phyloP scores from a whole-genome alignment of 1,284 basidiomycete genomes.

The Rhodotorula sp. region DNA sequence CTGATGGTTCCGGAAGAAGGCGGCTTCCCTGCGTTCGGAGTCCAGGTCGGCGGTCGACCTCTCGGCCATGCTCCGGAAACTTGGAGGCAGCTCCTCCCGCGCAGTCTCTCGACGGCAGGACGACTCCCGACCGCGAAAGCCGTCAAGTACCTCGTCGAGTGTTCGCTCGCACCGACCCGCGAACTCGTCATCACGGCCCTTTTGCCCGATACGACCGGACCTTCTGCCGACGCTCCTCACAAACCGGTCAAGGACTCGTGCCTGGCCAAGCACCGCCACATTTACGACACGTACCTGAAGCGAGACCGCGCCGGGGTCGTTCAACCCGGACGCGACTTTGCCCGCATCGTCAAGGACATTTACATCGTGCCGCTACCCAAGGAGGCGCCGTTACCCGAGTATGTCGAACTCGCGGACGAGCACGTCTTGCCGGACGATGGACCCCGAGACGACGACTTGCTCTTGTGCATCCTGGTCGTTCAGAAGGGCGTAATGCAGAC shows the following conservation, averaged over 20 bases:
- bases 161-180: conserved; percentile 42
- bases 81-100: conserved; percentile 43
- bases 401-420: conserved; percentile 79
- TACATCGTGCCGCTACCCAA: conserved; percentile 79
- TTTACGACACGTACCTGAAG: conserved; percentile 41
- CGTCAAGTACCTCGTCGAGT: conserved; percentile 46
- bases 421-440: conserved; percentile 61
- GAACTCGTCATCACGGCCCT: conserved; percentile 45
- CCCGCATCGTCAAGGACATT: conserved; percentile 65
- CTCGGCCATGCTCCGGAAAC: conserved; percentile 37
- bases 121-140: conserved; percentile 43
- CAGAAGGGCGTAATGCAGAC: conserved; percentile 54
- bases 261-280: conserved; percentile 40
- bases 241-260: conserved; percentile 39
- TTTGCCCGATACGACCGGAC: conserved; percentile 40
- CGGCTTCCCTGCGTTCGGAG: conserved; percentile 42
- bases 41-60: conserved; percentile 44
- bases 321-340: conserved; percentile 37
- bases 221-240: conserved; percentile 34
- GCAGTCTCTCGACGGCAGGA: conserved; percentile 38
- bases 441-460: conserved; percentile 60
- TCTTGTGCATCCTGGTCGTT: conserved; percentile 79
- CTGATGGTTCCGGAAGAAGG: conserved; percentile 44
- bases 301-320: conserved; percentile 45
- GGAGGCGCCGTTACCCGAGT: conserved; percentile 71